Evolutionary conservation across 2,329 filamentous ascomycete species (phyloP).

Genomic region (Hypoxylon sp.): DNA sequence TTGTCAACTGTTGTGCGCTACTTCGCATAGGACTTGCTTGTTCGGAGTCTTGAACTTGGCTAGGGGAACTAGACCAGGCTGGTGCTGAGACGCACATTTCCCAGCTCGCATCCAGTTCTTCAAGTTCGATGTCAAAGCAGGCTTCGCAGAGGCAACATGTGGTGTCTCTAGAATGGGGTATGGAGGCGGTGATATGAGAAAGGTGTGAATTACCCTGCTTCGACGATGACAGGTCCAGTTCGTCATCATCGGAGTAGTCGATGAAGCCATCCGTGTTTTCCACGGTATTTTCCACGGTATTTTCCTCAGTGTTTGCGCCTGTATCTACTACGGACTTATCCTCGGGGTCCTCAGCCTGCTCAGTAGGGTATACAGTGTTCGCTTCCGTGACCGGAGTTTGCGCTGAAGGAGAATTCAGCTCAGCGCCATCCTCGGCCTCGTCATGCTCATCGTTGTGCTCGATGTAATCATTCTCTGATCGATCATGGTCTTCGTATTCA

Average conservation of each 20-base stretch:
- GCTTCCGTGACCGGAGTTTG: conserved; percentile 13
- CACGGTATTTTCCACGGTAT: conserved; percentile 11
- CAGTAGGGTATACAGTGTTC: conserved; percentile 8
- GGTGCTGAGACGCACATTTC: neutral
- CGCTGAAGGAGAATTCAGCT: conserved; percentile 10
- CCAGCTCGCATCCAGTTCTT: conserved; percentile 25
- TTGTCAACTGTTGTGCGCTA: neutral
- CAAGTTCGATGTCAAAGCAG: conserved; percentile 30
- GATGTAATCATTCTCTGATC: conserved; percentile 6
- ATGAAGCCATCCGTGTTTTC: conserved; percentile 25
- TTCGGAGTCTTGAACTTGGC: neutral
- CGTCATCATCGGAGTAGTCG: conserved; percentile 39
- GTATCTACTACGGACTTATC: no score
- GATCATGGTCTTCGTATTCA: conserved; percentile 20
- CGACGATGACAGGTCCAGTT: conserved; percentile 37
- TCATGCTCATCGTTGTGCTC: conserved; percentile 35
- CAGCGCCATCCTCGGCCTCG: conserved; percentile 38
- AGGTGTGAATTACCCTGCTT: conserved; percentile 42
- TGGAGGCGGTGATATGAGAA: conserved; percentile 13
- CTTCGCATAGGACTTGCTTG: neutral
- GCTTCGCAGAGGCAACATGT: conserved; percentile 31
- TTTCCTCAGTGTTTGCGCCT: neutral
- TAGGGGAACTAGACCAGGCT: neutral
- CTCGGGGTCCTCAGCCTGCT: conserved; percentile 8
- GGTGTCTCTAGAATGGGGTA: conserved; percentile 7